A percentile compares a stretch with the other conserved stretches of the same genome.
Conservation (phyloP, 2,329 filamentous ascomycete species). For the Pseudogymnoascus sp. region DNA sequence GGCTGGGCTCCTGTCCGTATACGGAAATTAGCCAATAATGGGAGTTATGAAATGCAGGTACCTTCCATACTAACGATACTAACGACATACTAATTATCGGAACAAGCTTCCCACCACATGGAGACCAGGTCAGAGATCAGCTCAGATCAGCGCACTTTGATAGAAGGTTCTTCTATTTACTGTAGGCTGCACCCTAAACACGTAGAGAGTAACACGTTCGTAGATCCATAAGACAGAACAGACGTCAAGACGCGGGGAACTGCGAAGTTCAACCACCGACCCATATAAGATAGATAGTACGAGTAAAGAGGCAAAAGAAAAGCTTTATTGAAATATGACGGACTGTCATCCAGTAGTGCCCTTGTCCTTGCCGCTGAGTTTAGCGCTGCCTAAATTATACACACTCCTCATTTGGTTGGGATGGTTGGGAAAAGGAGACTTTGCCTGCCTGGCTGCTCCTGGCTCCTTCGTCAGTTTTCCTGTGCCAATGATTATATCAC, state of each 20-base stretch:
- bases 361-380: not conserved
- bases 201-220: not conserved
- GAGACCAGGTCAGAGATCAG: slow-evolving; percentile 6
- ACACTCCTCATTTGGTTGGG: not conserved
- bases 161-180: not conserved
- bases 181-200: not conserved
- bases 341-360: not conserved
- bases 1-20: not conserved
- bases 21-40: slow-evolving; percentile 5
- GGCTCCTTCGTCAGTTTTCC: not conserved
- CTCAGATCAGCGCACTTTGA: not conserved
- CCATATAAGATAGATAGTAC: not conserved
- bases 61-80: not conserved
- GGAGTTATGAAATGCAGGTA: not conserved
- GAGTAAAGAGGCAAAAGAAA: not conserved
- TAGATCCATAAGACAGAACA: not conserved
- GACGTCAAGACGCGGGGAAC: not conserved
- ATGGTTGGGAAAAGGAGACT: not conserved
- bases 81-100: not conserved
- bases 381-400: slow-evolving; percentile 1
- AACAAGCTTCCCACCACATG: not conserved
- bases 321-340: not conserved
- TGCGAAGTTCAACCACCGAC: not conserved
- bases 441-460: not conserved
- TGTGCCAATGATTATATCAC: not conserved